A percentile compares a stretch with the other conserved stretches of the same genome.
These are phyloP conservation scores for Nothophoma quercina DNA, from an alignment of 2,329 filamentous ascomycete genomes.

Conservation along the genomic window DNA sequence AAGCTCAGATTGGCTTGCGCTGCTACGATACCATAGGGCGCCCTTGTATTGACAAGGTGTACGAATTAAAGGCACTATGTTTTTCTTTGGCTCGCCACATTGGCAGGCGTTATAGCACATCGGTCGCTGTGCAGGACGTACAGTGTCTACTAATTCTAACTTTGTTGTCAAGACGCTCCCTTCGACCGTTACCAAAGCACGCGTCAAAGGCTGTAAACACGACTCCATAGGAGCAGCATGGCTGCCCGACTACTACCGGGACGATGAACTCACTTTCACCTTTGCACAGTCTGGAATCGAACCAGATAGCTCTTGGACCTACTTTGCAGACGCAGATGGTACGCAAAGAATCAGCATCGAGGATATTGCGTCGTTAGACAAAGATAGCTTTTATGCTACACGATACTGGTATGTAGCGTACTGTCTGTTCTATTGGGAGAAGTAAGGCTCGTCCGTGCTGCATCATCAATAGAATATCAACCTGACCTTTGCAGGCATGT, in stretches of 20 bases:
- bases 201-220: not conserved
- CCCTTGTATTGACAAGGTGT: slow-evolving; percentile 22
- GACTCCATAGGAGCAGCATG: slow-evolving; percentile 6
- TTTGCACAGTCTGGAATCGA: not conserved
- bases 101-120: too few species aligned
- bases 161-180: too few species aligned
- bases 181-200: not conserved
- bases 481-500: not conserved
- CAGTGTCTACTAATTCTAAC: too few species aligned
- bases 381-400: not conserved
- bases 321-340: not conserved
- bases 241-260: slow-evolving; percentile 1
- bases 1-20: slow-evolving; percentile 28
- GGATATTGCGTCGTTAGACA: not conserved
- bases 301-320: not conserved
- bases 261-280: not conserved
- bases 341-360: not conserved
- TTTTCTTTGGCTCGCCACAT: too few species aligned
- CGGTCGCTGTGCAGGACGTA: too few species aligned
- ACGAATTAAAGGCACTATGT: too few species aligned
- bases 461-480: not conserved
- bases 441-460: not conserved
- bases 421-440: slow-evolving; percentile 4
- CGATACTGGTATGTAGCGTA: slow-evolving; percentile 1
- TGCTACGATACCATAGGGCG: slow-evolving; percentile 28